These are phyloP conservation scores for Nosema muscidifuracis DNA, from an alignment of 371 early-diverging fungal species.

Conservation along the genomic window DNA sequence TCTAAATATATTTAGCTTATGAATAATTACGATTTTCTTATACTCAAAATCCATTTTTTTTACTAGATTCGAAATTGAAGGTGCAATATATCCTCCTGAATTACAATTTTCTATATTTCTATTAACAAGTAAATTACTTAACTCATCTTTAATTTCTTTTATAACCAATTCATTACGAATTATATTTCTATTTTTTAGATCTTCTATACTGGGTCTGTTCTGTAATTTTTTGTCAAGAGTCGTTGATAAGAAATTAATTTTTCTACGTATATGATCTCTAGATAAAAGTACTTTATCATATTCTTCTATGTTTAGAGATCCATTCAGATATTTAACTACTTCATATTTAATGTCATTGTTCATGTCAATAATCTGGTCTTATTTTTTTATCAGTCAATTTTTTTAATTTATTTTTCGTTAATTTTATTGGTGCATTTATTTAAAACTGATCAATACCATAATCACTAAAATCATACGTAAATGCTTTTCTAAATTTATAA, in stretches of 20 bases:
- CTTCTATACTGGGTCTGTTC: neutral
- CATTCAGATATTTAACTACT: constrained; percentile 18
- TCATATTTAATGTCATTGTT: constrained; percentile 22
- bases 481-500: too few species aligned
- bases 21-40: constrained; percentile 14
- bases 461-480: too few species aligned
- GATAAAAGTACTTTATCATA: neutral
- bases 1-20: constrained; percentile 10
- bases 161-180: neutral
- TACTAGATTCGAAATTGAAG: neutral
- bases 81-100: neutral
- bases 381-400: too few species aligned
- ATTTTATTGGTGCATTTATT: too few species aligned
- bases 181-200: constrained; percentile 19
- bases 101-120: neutral
- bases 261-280: neutral
- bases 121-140: neutral
- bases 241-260: neutral
- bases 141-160: neutral
- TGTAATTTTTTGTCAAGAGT: constrained; percentile 12
- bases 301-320: neutral
- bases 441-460: too few species aligned
- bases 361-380: too few species aligned
- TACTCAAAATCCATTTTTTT: constrained; percentile 25
- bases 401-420: neutral